Percentiles rank a stretch among this genome's conserved stretches.
Conservation (phyloP, 2,329 filamentous ascomycete genomes). For the Cadophora gregata region DNA sequence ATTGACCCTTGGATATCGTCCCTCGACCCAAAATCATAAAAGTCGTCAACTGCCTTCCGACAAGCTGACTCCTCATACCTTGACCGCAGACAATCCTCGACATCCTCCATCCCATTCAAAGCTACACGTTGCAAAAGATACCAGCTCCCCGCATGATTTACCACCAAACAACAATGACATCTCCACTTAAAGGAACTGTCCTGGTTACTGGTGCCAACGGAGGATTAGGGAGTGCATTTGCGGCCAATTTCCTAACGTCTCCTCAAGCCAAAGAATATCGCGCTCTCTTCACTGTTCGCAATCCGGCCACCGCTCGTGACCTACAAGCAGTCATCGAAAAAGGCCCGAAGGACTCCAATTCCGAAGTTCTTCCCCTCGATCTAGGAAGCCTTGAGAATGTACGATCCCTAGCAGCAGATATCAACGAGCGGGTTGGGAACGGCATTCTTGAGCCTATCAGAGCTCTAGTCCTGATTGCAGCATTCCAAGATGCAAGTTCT, state of each 20-base stretch:
- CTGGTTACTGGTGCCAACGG: slow-evolving; percentile 31
- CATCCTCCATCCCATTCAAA: too few relatives aligned
- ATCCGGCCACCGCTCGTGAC: slow-evolving; percentile 16
- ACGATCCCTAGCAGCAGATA: slow-evolving; percentile 26
- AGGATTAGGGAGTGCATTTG: slow-evolving; percentile 29
- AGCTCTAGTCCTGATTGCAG: slow-evolving; percentile 40
- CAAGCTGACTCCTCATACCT: too few relatives aligned
- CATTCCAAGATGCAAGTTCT: slow-evolving; percentile 30
- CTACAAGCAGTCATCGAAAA: slow-evolving; percentile 23
- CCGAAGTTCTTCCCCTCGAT: slow-evolving; percentile 25
- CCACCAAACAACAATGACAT: not conserved
- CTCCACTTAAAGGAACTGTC: slow-evolving; percentile 21
- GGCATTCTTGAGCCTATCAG: slow-evolving; percentile 33
- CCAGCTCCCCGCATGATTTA: too few relatives aligned
- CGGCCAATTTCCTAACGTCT: slow-evolving; percentile 23
- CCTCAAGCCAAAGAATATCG: slow-evolving; percentile 19
- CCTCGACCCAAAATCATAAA: too few relatives aligned
- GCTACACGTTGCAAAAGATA: too few relatives aligned
- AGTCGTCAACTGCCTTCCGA: too few relatives aligned
- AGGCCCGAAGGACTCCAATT: slow-evolving; percentile 16
- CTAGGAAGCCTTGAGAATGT: slow-evolving; percentile 27
- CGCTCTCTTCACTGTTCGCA: slow-evolving; percentile 30
- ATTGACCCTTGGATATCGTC: not conserved
- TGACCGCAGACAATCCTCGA: too few relatives aligned
- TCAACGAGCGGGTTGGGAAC: slow-evolving; percentile 36